These are phyloP conservation scores for Ascochyta rabiei DNA, from an alignment of 2,329 filamentous ascomycete species.

Conservation along the genomic window DNA sequence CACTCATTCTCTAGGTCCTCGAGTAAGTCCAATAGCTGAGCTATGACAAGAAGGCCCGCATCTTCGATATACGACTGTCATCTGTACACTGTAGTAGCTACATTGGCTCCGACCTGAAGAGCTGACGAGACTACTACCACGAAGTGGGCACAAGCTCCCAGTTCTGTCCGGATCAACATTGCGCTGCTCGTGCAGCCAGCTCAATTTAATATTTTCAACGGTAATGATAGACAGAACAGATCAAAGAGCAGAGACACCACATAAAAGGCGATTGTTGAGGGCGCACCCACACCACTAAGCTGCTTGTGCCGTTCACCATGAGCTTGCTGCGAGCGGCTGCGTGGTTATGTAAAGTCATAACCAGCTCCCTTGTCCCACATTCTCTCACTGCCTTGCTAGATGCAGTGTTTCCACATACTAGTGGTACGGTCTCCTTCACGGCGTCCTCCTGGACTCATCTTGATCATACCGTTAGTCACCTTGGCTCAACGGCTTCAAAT, in stretches of 20 bases:
- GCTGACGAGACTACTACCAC: not conserved
- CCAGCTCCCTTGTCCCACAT: not conserved
- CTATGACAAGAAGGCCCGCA: not conserved
- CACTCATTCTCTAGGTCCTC: too few species aligned
- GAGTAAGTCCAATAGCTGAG: not conserved
- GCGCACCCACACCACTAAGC: not conserved
- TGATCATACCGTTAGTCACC: not conserved
- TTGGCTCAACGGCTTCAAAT: too few species aligned
- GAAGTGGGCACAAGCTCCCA: not conserved
- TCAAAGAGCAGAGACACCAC: not conserved
- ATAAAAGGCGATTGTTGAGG: not conserved
- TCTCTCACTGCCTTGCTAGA: not conserved
- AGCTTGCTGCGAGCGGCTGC: not conserved
- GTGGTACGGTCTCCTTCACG: not conserved
- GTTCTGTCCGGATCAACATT: not conserved
- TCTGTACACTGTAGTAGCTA: not conserved
- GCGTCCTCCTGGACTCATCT: not conserved
- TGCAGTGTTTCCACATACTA: not conserved
- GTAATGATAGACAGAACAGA: not conserved
- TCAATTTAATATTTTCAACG: not conserved
- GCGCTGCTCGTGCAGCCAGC: not conserved
- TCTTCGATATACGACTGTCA: not conserved
- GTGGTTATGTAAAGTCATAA: not conserved
- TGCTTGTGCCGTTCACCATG: not conserved
- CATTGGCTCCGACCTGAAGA: not conserved